A percentile compares a stretch with the other conserved stretches of the same genome.
Conservation (phyloP, 2,329 filamentous ascomycete species). For the Celoporthe dispersa region DNA sequence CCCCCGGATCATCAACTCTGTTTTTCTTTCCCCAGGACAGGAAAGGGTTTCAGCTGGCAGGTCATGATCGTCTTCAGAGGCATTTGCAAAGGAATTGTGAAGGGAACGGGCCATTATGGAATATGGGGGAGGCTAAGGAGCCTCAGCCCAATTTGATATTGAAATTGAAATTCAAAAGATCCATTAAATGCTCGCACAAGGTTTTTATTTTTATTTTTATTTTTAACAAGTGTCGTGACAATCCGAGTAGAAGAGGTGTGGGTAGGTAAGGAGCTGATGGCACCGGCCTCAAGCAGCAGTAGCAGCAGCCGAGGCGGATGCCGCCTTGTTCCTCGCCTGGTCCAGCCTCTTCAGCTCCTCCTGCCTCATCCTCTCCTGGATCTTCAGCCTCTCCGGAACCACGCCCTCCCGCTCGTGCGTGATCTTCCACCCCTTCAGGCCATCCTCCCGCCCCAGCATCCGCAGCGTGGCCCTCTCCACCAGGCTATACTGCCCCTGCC, state of each 20-base stretch:
- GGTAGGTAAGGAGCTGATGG: background rate
- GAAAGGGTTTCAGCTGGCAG: background rate
- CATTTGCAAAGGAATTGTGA: background rate
- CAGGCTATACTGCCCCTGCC: conserved; percentile 50
- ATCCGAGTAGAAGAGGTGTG: background rate
- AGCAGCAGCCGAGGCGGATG: no score
- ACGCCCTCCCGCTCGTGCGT: conserved; percentile 52
- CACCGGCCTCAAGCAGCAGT: background rate
- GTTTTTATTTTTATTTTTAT: no score
- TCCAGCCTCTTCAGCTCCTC: conserved; percentile 53
- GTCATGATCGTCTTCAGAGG: background rate
- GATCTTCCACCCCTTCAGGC: conserved; percentile 57
- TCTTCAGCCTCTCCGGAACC: conserved; percentile 52
- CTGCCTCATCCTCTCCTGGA: conserved; percentile 55
- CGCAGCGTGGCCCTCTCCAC: conserved; percentile 60
- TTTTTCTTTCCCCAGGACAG: background rate
- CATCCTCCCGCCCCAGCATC: conserved; percentile 49
- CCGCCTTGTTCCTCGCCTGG: conserved; percentile 15
- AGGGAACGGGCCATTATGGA: background rate
- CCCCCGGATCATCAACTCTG: no score
- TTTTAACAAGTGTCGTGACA: background rate
- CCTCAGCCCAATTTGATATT: background rate
- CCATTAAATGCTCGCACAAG: background rate
- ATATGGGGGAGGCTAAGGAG: background rate
- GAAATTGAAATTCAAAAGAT: background rate